Evolutionary conservation across 768 basidiomycete species (phyloP).

Genomic region (Rhizopogon roseolus): DNA sequence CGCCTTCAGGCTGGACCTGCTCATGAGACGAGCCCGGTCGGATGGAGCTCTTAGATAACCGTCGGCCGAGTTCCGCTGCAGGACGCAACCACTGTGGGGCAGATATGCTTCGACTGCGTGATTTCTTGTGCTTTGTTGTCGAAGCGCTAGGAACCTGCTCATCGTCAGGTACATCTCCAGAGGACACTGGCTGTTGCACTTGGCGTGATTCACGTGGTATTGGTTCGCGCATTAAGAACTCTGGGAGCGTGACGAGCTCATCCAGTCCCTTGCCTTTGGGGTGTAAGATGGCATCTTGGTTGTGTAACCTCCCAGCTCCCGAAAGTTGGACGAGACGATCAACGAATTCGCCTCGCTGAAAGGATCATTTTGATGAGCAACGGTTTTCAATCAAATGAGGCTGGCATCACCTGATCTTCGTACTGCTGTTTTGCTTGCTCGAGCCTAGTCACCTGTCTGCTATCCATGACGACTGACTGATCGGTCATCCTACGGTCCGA

Average conservation of each 20-base stretch:
- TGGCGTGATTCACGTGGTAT: too few relatives aligned
- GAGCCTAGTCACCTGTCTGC: constrained; percentile 47
- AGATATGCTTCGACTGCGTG: constrained; percentile 48
- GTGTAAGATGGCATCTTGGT: constrained; percentile 64
- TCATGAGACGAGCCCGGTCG: constrained; percentile 24
- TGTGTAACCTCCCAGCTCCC: constrained; percentile 64
- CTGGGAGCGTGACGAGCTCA: constrained; percentile 43
- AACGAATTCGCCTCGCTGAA: constrained; percentile 70
- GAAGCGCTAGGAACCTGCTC: constrained; percentile 10
- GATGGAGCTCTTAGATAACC: constrained; percentile 11
- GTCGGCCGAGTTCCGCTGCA: constrained; percentile 3
- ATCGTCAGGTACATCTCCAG: constrained; percentile 5
- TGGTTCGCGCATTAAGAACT: constrained; percentile 59
- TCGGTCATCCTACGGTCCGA: constrained; percentile 61
- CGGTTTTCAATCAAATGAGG: neutral
- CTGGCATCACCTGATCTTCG: constrained; percentile 50
- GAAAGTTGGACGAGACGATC: constrained; percentile 71
- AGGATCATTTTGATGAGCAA: constrained; percentile 7
- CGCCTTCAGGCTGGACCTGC: constrained; percentile 11
- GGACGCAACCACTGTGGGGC: constrained; percentile 57
- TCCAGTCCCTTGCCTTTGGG: constrained; percentile 1
- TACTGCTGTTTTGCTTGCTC: constrained; percentile 58
- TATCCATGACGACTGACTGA: constrained; percentile 68
- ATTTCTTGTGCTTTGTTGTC: constrained; percentile 22
- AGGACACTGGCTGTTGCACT: constrained; percentile 8